These are phyloP conservation scores for Pisolithus tinctorius DNA, from an alignment of 768 basidiomycete species.

Conservation along the genomic window DNA sequence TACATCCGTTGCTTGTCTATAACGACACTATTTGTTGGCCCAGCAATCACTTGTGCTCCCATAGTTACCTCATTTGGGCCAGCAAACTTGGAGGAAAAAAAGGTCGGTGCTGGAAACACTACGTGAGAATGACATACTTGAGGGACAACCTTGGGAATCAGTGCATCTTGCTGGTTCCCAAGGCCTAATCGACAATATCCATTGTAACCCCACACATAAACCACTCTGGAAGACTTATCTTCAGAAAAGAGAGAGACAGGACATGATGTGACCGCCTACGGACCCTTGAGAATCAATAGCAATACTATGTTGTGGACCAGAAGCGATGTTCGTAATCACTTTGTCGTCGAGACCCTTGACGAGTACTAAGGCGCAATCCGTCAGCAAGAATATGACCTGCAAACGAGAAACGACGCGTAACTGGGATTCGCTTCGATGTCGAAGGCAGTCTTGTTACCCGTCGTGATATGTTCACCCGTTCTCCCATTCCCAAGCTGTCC, in stretches of 20 bases:
- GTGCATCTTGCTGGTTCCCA: slow-evolving; percentile 74
- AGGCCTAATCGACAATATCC: slow-evolving; percentile 89
- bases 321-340: slow-evolving; percentile 75
- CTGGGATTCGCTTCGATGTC: slow-evolving; percentile 71
- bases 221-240: slow-evolving; percentile 37
- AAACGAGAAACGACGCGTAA: slow-evolving; percentile 26
- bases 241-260: slow-evolving; percentile 7
- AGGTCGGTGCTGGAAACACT: neutral
- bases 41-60: slow-evolving; percentile 63
- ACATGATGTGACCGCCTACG: slow-evolving; percentile 7
- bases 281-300: slow-evolving; percentile 76
- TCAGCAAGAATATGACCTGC: slow-evolving; percentile 4
- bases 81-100: slow-evolving; percentile 50
- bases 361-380: slow-evolving; percentile 40
- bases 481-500: slow-evolving; percentile 91
- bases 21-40: slow-evolving; percentile 79
- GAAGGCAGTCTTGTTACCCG: slow-evolving; percentile 77
- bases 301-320: slow-evolving; percentile 82
- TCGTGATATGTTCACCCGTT: slow-evolving; percentile 86
- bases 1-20: slow-evolving; percentile 83
- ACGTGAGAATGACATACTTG: slow-evolving; percentile 39
- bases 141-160: slow-evolving; percentile 79
- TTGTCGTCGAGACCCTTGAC: slow-evolving; percentile 73
- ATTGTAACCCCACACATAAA: slow-evolving; percentile 85
- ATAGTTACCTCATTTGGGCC: slow-evolving; percentile 58